A percentile compares a stretch with the other conserved stretches of the same genome.
Evolutionary conservation across 371 early-diverging fungal genomes (phyloP).

Genomic region (Nematocida sp.): DNA sequence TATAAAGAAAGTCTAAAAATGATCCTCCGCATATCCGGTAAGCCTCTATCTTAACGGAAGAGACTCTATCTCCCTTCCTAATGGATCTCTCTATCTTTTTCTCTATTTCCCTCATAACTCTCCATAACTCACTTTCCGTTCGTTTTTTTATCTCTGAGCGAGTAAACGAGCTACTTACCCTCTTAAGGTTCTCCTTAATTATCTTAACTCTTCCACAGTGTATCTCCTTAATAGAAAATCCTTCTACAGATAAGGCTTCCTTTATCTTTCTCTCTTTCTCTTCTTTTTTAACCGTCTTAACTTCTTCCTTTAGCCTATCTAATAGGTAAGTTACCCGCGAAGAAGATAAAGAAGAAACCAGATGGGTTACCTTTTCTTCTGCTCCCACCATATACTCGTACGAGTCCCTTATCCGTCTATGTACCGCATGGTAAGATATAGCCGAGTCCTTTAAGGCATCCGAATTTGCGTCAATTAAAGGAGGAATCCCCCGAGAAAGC

Average conservation of each 20-base stretch:
- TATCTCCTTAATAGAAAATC: slow-evolving; percentile 27
- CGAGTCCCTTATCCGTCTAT: not conserved
- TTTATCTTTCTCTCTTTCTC: slow-evolving; percentile 17
- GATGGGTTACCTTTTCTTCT: not conserved
- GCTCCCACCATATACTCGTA: not conserved
- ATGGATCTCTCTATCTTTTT: not conserved
- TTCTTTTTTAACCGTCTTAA: not conserved
- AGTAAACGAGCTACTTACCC: not conserved
- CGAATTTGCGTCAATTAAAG: slow-evolving; percentile 22
- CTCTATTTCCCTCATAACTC: slow-evolving; percentile 37
- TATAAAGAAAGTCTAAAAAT: not conserved
- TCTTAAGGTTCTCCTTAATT: slow-evolving; percentile 22
- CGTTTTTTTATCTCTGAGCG: slow-evolving; percentile 24
- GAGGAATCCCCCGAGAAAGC: slow-evolving; percentile 18
- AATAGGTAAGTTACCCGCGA: not conserved
- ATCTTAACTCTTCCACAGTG: slow-evolving; percentile 14
- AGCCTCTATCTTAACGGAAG: slow-evolving; percentile 7
- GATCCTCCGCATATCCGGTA: slow-evolving; percentile 13
- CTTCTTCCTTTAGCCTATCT: slow-evolving; percentile 15
- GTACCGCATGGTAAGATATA: slow-evolving; percentile 17
- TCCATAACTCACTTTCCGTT: slow-evolving; percentile 23
- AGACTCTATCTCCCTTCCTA: not conserved
- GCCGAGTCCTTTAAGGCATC: slow-evolving; percentile 32
- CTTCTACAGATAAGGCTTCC: slow-evolving; percentile 30
- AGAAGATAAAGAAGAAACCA: not conserved